A percentile compares a stretch with the other conserved stretches of the same genome.
Conservation (phyloP, 2,329 filamentous ascomycete genomes). For the Trichoderma polysporum region DNA sequence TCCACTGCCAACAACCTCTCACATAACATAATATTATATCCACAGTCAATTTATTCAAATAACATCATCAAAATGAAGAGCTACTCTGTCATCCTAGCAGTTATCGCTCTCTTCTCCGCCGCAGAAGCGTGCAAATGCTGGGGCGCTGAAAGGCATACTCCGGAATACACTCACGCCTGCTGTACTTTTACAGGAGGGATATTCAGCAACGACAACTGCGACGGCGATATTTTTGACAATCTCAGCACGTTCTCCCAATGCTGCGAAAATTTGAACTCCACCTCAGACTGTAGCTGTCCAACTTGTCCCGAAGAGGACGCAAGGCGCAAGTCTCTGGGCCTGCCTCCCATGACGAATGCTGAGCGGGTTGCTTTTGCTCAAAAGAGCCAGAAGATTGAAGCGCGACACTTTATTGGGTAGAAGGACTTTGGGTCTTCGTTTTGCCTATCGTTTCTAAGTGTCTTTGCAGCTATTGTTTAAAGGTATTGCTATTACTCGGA, state of each 20-base stretch:
- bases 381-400: neutral
- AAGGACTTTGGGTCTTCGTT: too few relatives aligned
- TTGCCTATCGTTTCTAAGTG: too few relatives aligned
- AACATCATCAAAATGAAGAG: neutral
- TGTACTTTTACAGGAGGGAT: neutral
- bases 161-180: neutral
- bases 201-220: neutral
- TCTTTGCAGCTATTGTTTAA: too few relatives aligned
- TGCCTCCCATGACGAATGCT: neutral
- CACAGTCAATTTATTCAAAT: too few relatives aligned
- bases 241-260: neutral
- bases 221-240: neutral
- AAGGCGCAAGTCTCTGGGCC: neutral
- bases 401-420: conserved; percentile 4
- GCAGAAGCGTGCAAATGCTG: neutral
- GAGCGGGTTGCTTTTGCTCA: neutral
- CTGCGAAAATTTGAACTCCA: neutral
- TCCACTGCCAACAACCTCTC: neutral
- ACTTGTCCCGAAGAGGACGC: neutral
- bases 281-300: neutral
- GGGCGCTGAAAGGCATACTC: neutral
- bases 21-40: neutral
- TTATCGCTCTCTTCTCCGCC: neutral
- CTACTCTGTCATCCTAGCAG: neutral
- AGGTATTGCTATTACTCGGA: too few relatives aligned